phyloP scores from a whole-genome alignment of 768 basidiomycete genomes.

The Tricholoma sp. region DNA sequence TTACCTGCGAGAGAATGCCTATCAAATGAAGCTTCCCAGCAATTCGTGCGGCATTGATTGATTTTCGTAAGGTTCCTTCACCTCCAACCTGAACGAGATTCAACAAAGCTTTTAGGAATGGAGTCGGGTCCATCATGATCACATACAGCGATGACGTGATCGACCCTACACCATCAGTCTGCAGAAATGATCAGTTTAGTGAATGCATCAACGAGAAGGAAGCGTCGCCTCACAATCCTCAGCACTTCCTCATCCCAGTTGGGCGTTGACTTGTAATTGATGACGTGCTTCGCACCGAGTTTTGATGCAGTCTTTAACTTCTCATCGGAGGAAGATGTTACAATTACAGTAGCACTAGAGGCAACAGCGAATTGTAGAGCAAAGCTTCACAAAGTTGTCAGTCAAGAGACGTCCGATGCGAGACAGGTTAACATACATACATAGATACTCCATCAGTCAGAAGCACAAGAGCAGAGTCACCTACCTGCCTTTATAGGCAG shows the following conservation, averaged over 20 bases:
- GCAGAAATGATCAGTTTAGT: constrained; percentile 14
- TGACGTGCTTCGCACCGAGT: constrained; percentile 50
- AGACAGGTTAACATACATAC: constrained; percentile 18
- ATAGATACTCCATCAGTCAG: constrained; percentile 56
- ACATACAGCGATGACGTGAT: constrained; percentile 33
- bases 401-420: not conserved
- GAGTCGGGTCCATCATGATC: too few species aligned
- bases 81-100: constrained; percentile 46
- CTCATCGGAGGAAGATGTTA: constrained; percentile 61
- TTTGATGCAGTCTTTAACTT: constrained; percentile 50
- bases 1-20: constrained; percentile 43
- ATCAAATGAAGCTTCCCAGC: constrained; percentile 46
- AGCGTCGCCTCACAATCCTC: constrained; percentile 32
- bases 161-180: constrained; percentile 34
- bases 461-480: constrained; percentile 51
- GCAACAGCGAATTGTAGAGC: constrained; percentile 58
- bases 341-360: constrained; percentile 59
- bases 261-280: constrained; percentile 57
- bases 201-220: not conserved
- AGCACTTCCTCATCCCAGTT: constrained; percentile 53
- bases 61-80: constrained; percentile 41
- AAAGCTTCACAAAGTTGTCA: constrained; percentile 30
- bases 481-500: constrained; percentile 50
- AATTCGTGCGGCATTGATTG: constrained; percentile 30
- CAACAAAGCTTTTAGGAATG: constrained; percentile 1